Evolutionary conservation across 306 rosid genomes (phyloP).

Genomic region (Vachellia collinsii): DNA sequence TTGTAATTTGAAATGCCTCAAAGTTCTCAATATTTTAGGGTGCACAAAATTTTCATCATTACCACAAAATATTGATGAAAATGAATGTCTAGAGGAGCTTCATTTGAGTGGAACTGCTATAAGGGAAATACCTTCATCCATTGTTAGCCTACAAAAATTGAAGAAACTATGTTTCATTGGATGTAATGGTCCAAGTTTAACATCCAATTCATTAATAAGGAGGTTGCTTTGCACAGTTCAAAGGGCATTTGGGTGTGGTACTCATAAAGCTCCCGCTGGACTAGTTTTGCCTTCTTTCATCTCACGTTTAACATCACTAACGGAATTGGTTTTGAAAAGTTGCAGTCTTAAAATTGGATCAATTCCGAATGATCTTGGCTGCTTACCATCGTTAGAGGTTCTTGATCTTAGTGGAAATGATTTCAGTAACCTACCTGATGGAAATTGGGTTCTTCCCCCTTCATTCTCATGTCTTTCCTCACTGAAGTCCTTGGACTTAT

Average conservation of each 20-base stretch:
- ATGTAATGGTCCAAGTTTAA: neutral
- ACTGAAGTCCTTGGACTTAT: neutral
- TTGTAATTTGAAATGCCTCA: conserved; percentile 36
- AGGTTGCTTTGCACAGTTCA: neutral
- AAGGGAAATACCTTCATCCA: conserved; percentile 26
- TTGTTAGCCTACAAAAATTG: neutral
- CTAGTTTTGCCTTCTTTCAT: neutral
- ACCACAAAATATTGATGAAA: conserved; percentile 30
- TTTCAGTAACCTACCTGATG: neutral
- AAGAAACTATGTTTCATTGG: neutral
- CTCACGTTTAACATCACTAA: neutral
- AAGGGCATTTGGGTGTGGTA: neutral
- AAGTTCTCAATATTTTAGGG: conserved; percentile 34
- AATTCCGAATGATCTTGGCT: neutral
- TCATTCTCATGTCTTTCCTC: neutral
- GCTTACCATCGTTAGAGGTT: neutral
- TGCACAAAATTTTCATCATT: conserved; percentile 35
- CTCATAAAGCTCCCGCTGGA: neutral
- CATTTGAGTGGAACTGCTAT: conserved; percentile 29
- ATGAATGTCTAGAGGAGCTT: conserved; percentile 39
- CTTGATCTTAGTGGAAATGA: neutral
- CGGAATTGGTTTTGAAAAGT: neutral
- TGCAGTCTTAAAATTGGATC: neutral
- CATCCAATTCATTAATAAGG: neutral
- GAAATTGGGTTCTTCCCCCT: neutral